A percentile compares a stretch with the other conserved stretches of the same genome.
Evolutionary conservation across 495 filamentous ascomycete genomes (phyloP).

Genomic region (Talaromyces proteolyticus): DNA sequence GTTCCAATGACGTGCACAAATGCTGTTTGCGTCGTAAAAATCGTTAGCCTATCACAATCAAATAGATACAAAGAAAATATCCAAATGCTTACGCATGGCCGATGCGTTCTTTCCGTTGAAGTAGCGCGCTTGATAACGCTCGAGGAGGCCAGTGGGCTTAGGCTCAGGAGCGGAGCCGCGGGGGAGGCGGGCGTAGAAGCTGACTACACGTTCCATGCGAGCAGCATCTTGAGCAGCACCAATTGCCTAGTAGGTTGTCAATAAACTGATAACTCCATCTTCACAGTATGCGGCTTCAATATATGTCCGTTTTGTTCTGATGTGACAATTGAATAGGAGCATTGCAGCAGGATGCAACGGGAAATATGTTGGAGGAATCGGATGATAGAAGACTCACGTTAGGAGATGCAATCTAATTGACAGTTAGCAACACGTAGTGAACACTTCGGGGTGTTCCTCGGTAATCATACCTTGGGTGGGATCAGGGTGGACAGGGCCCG

Average conservation of each 20-base stretch:
- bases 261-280: neutral
- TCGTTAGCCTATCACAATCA: neutral
- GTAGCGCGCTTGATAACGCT: constrained; percentile 87
- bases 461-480: constrained; percentile 79
- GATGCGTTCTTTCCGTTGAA: constrained; percentile 83
- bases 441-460: neutral
- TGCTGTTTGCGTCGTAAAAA: constrained; percentile 43
- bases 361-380: neutral
- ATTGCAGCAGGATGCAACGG: neutral
- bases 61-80: neutral
- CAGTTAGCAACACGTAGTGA: constrained; percentile 17
- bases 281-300: neutral
- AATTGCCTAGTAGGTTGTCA: constrained; percentile 56
- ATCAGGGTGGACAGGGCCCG: constrained; percentile 96
- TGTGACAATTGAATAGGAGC: neutral
- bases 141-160: constrained; percentile 72
- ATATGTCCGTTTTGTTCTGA: neutral
- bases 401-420: constrained; percentile 74
- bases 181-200: constrained; percentile 97
- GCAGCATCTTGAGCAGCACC: constrained; percentile 89
- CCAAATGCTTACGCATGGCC: constrained; percentile 67
- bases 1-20: constrained; percentile 76
- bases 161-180: constrained; percentile 77
- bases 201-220: constrained; percentile 92
- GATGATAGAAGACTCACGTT: constrained; percentile 59